Evolutionary conservation across 2,329 filamentous ascomycete genomes (phyloP), one percentile per base, ranked within the genome.

Genomic region (Byssoonygena ceratinophila): DNA sequence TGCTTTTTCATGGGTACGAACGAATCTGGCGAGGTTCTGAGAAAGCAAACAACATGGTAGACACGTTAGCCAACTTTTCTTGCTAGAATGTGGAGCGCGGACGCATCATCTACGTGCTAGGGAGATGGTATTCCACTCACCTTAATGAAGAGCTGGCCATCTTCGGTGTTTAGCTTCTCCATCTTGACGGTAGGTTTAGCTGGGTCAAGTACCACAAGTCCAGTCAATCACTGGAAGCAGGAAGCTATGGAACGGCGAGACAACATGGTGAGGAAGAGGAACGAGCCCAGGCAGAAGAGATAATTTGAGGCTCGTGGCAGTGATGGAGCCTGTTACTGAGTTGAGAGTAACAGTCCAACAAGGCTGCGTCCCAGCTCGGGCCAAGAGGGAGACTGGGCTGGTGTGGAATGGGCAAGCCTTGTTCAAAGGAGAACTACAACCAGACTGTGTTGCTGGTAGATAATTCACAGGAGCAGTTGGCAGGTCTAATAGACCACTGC

Each of bases 1-100:
- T 34, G 90, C 91, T 73, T 94, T 94, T 72, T 98, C 92, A 75
- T 98, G 89, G 52, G 89, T 95, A 58, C 90, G 88, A 71, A 98
- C 89, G 72, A 95, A 97, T 72, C 84, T 84, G 66, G 91, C 90
- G 68, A 98, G 79, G 78, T 94, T 92, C 91, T 96, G 23, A n/a
- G 14, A 55, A 31, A 16, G 22, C 44, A 25, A 53, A 43, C 52
- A 36, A 29, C 51, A 53, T 44, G 34, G 18, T 34, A 47, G 20
- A 45, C 18, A 44, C 20, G 43, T 52, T 46, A 52, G 41, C 25
- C 23, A 36, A 6, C 9, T 48, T 31, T 37, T 43, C n/a, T 20
- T 16, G 14, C 20, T n/a, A 1, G 20, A 41, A 34, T n/a, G n/a
- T n/a, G n/a, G n/a, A n/a, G n/a, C n/a, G n/a, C n/a, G n/a, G n/a